Conservation (phyloP, 2,329 filamentous ascomycete species). For the Penicillium sumatraense region DNA sequence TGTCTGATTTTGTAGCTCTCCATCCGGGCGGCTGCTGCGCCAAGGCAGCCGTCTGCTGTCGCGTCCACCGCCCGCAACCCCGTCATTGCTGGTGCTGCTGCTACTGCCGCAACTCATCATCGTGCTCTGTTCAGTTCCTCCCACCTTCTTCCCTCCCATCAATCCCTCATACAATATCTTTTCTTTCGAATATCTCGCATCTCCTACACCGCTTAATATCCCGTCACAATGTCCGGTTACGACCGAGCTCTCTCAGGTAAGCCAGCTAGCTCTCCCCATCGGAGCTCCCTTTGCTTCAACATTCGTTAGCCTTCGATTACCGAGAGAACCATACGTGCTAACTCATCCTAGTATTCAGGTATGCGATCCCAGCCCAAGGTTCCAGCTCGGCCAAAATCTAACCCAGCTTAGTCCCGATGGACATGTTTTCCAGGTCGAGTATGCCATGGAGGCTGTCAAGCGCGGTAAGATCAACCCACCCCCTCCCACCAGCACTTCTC, state of each 20-base stretch:
- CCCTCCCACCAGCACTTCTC: slow-evolving; percentile 11
- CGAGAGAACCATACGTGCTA: slow-evolving; percentile 41
- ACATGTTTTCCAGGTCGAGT: slow-evolving; percentile 99
- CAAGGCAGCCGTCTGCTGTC: slow-evolving; percentile 31
- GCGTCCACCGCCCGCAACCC: slow-evolving; percentile 32
- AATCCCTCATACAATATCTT: slow-evolving; percentile 1
- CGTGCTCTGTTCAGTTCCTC: slow-evolving; percentile 17
- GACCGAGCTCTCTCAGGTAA: slow-evolving; percentile 98
- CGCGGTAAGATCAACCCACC: slow-evolving; percentile 67
- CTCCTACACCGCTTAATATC: slow-evolving; percentile 6
- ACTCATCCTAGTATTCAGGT: slow-evolving; percentile 79
- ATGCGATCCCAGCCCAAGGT: slow-evolving; percentile 24
- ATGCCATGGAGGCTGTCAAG: slow-evolving; percentile 98
- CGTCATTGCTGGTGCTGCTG: slow-evolving; percentile 24
- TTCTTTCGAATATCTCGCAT: not conserved
- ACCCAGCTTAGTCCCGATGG: slow-evolving; percentile 82
- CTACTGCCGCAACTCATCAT: slow-evolving; percentile 18
- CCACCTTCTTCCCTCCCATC: slow-evolving; percentile 11
- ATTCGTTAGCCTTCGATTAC: slow-evolving; percentile 22
- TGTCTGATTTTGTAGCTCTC: not conserved
- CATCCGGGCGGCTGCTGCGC: slow-evolving; percentile 20
- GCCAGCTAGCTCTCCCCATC: slow-evolving; percentile 41
- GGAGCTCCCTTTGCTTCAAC: slow-evolving; percentile 36
- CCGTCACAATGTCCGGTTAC: slow-evolving; percentile 77
- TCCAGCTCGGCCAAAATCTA: slow-evolving; percentile 43